A percentile compares a stretch with the other conserved stretches of the same genome.
These are phyloP conservation scores for Pestalotiopsis sp. DNA, from an alignment of 2,329 filamentous ascomycete species.

Conservation along the genomic window DNA sequence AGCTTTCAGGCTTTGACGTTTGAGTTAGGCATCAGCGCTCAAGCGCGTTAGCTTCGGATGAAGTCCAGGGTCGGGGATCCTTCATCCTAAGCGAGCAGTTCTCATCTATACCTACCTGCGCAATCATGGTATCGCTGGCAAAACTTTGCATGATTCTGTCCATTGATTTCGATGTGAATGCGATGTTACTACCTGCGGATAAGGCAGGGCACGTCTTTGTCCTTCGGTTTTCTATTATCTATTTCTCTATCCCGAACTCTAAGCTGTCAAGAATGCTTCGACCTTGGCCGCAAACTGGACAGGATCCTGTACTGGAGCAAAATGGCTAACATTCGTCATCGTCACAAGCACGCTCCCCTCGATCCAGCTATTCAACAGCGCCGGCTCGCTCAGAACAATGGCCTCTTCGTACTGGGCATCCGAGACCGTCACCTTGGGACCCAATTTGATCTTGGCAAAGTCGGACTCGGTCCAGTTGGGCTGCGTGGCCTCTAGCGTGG, in stretches of 20 bases:
- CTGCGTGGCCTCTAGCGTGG: constrained; percentile 36
- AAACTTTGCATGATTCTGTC: background rate
- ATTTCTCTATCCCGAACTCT: background rate
- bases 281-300: constrained; percentile 34
- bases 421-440: constrained; percentile 30
- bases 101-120: too few relatives aligned
- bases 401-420: constrained; percentile 38
- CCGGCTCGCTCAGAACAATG: constrained; percentile 37
- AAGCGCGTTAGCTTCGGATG: background rate
- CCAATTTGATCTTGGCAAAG: constrained; percentile 27
- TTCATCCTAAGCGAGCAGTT: too few relatives aligned
- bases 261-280: constrained; percentile 19
- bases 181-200: background rate
- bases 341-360: constrained; percentile 36
- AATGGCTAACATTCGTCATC: constrained; percentile 41
- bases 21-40: background rate
- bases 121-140: too few relatives aligned
- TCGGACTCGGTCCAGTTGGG: constrained; percentile 31
- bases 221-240: background rate
- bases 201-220: background rate
- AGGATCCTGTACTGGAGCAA: constrained; percentile 43
- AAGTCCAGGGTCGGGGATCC: too few relatives aligned
- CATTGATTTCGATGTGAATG: background rate
- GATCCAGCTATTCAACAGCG: constrained; percentile 35
- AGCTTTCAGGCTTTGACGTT: too few relatives aligned